Base-by-base conservation (phyloP, 2,329 filamentous ascomycete genomes). In the Curvularia lunata region DNA sequence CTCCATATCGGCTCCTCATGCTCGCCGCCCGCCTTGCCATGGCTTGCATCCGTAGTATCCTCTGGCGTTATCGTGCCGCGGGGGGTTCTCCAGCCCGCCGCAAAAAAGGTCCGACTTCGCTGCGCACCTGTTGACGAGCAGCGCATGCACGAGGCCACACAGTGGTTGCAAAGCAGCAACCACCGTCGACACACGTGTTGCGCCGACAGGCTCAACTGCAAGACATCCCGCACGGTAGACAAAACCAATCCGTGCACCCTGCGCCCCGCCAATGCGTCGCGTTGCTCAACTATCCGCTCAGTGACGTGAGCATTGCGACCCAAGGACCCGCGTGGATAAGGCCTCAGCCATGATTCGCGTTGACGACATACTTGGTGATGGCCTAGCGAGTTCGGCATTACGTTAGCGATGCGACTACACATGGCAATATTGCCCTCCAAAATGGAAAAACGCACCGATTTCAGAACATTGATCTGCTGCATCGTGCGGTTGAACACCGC, bases 401-500 rank as follows among this genome's bases (percentile, higher is more conserved):
- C 41, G 43, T 66, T 59, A 66, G 64, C 62, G 51, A 66, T 40
- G 37, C 48, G 21, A 56, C 56, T 59, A 62, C 65, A 65, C 64
- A 63, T 45, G 53, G 9, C 54, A 54, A 52, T 56, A 42, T 53
- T 18, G 45, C 46, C 25, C 8, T 32, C 40, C 40, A 55, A 47
- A 54, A 16, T 16, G 58, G 55, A 51, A 56, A 56, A 38, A 77
- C 80, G 73, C 72, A 83, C 81, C 55, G 75, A 75, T 68, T 85
- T 86, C 57, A 88, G 75, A 62, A 85, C 79, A 40, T 87, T 84
- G 55, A 97, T 85, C 72, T 91, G 88, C 74, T 90, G 87, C 68
- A 88, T 86, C 1, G 92, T 93, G 71, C 93, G 90, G 67, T 89
- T 82, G 78, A 94, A 99, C 13, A 97, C 91, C 52, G 88, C 87